Evolutionary conservation across 1,284 basidiomycete species (phyloP).

Genomic region (Golubevia sp.): DNA sequence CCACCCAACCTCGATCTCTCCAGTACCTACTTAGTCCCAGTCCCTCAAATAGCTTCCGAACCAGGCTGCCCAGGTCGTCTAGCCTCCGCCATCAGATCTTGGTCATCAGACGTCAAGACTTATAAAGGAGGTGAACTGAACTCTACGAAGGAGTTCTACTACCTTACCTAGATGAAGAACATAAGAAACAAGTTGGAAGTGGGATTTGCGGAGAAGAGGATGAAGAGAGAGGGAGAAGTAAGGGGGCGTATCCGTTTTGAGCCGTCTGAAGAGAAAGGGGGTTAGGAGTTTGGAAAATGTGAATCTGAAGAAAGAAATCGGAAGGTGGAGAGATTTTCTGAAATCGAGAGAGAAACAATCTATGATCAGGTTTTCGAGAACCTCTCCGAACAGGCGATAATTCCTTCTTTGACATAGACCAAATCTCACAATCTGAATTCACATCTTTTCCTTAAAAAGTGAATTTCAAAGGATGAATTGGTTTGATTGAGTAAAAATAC

Average conservation of each 20-base stretch:
- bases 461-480: too few relatives aligned
- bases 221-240: background rate
- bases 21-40: slow-evolving; percentile 70
- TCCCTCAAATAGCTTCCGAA: slow-evolving; percentile 70
- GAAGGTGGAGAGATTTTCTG: too few relatives aligned
- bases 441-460: too few relatives aligned
- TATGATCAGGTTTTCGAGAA: too few relatives aligned
- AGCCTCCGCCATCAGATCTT: slow-evolving; percentile 72
- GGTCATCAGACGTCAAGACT: slow-evolving; percentile 70
- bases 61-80: slow-evolving; percentile 71
- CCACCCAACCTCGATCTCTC: background rate
- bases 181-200: slow-evolving; percentile 61
- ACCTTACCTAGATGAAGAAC: slow-evolving; percentile 66
- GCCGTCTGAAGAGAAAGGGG: too few relatives aligned
- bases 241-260: background rate
- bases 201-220: slow-evolving; percentile 43
- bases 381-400: too few relatives aligned
- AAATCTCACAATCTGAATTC: too few relatives aligned
- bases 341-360: too few relatives aligned
- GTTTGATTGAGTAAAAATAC: too few relatives aligned
- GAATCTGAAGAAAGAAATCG: too few relatives aligned
- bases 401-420: too few relatives aligned
- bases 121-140: slow-evolving; percentile 67
- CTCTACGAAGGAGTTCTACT: slow-evolving; percentile 66
- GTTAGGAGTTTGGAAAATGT: too few relatives aligned